A percentile compares a stretch with the other conserved stretches of the same genome.
phyloP scores from a whole-genome alignment of 768 basidiomycete species.

The Calocera viscosa region DNA sequence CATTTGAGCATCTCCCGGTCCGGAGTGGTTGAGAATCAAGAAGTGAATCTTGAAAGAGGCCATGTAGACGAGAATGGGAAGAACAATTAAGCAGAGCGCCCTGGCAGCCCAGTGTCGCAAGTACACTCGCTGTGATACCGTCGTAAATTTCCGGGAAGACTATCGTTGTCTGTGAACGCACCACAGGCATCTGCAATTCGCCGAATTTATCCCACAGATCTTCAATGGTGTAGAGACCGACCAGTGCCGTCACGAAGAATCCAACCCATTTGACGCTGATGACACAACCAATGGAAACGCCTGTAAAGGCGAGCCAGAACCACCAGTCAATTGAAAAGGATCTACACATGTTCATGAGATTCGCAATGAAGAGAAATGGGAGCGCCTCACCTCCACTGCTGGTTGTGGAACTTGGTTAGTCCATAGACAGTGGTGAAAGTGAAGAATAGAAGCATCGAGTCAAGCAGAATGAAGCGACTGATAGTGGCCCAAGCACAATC shows the following conservation, averaged over 20 bases:
- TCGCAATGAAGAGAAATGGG: neutral
- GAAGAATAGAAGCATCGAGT: slow-evolving; percentile 98
- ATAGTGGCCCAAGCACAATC: slow-evolving; percentile 96
- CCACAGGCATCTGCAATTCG: slow-evolving; percentile 79
- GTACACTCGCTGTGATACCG: slow-evolving; percentile 60
- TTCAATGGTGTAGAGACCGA: slow-evolving; percentile 92
- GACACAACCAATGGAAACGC: slow-evolving; percentile 91
- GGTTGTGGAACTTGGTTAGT: slow-evolving; percentile 91
- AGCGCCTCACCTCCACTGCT: slow-evolving; percentile 71
- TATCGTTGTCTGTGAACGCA: slow-evolving; percentile 32
- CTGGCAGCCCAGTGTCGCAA: slow-evolving; percentile 83
- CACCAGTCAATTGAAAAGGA: slow-evolving; percentile 97
- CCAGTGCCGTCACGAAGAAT: slow-evolving; percentile 84
- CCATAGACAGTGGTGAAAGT: slow-evolving; percentile 94
- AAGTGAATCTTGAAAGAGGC: slow-evolving; percentile 93
- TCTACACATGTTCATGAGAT: slow-evolving; percentile 31
- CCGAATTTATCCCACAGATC: slow-evolving; percentile 99
- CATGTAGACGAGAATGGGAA: slow-evolving; percentile 90
- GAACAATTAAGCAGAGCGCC: slow-evolving; percentile 66
- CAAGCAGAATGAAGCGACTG: slow-evolving; percentile 91
- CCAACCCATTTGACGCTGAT: slow-evolving; percentile 90
- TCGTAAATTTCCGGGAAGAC: neutral
- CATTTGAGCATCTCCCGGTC: slow-evolving; percentile 98
- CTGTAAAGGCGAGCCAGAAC: slow-evolving; percentile 86
- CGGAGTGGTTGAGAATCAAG: slow-evolving; percentile 81